Percentiles rank a stretch among this genome's conserved stretches.
These are phyloP conservation scores for Sugiyamaella neomexicana DNA, from an alignment of 1,139 yeast species.

Conservation along the genomic window DNA sequence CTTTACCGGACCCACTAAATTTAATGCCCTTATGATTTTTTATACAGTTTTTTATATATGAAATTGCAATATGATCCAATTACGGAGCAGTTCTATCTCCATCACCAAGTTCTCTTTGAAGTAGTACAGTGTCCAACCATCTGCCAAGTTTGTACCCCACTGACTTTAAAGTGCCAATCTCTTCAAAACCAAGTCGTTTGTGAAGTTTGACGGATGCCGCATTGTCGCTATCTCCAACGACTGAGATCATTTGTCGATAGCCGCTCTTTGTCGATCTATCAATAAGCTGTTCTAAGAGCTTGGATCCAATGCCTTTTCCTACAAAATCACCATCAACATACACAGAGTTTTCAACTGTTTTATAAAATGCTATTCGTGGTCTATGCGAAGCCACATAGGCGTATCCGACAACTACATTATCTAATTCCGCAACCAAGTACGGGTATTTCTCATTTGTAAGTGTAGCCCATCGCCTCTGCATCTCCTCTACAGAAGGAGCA, in stretches of 20 bases:
- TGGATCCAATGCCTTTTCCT: constrained; percentile 15
- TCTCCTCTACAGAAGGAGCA: constrained; percentile 14
- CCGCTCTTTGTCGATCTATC: constrained; percentile 4
- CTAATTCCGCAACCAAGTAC: constrained; percentile 16
- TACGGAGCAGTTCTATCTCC: constrained; percentile 3
- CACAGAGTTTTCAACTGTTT: constrained; percentile 18
- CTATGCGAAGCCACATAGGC: constrained; percentile 14
- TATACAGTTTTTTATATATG: neutral
- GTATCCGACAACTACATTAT: constrained; percentile 16
- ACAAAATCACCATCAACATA: constrained; percentile 6
- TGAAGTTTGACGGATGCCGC: constrained; percentile 14
- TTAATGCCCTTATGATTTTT: neutral
- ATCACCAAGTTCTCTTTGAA: constrained; percentile 16
- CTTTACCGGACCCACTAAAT: constrained; percentile 27
- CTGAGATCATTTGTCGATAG: constrained; percentile 16
- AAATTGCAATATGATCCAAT: neutral
- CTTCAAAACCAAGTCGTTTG: constrained; percentile 5
- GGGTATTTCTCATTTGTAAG: constrained; percentile 7
- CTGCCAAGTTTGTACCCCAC: constrained; percentile 17
- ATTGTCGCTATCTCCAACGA: constrained; percentile 10
- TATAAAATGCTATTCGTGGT: constrained; percentile 13
- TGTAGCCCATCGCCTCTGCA: constrained; percentile 12
- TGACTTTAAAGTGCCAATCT: constrained; percentile 11
- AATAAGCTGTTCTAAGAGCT: constrained; percentile 11
- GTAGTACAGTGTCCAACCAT: constrained; percentile 15